A percentile compares a stretch with the other conserved stretches of the same genome.
Evolutionary conservation across 441 rosid species (phyloP).

Genomic region (Croton setiger): DNA sequence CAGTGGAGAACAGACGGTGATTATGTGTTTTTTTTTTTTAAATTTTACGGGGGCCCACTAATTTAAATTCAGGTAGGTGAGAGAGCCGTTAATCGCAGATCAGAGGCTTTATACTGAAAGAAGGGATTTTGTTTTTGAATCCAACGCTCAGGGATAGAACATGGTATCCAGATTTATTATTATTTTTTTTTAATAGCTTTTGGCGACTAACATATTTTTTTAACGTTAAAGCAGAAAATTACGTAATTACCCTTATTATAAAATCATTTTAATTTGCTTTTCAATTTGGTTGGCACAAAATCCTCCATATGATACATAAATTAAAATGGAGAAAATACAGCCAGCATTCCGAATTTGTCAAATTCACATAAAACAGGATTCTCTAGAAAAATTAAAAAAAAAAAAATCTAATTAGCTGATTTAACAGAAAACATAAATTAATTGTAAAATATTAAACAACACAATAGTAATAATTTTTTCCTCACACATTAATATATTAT

Average conservation of each 20-base stretch:
- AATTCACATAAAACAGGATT: no score
- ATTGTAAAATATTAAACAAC: no score
- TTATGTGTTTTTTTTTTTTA: conserved; percentile 6
- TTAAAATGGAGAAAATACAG: not conserved
- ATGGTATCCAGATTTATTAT: not conserved
- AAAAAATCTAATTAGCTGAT: no score
- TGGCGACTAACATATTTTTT: no score
- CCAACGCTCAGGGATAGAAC: not conserved
- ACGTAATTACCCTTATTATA: not conserved
- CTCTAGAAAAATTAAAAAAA: no score
- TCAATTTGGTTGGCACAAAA: not conserved
- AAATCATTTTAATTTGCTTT: not conserved
- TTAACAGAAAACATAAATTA: no score
- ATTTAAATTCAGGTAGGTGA: conserved; percentile 21
- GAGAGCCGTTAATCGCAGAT: conserved; percentile 27
- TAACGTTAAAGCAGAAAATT: not conserved
- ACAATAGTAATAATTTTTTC: no score
- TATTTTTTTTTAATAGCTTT: not conserved
- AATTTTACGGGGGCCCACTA: conserved; percentile 20
- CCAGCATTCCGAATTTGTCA: no score
- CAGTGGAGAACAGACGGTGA: conserved; percentile 17
- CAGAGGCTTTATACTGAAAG: conserved; percentile 22
- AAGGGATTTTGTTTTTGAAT: conserved; percentile 15
- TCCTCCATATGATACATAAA: no score
- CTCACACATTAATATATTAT: no score